Evolutionary conservation across 805 yeast species (phyloP).

Genomic region (Candida suzukii): DNA sequence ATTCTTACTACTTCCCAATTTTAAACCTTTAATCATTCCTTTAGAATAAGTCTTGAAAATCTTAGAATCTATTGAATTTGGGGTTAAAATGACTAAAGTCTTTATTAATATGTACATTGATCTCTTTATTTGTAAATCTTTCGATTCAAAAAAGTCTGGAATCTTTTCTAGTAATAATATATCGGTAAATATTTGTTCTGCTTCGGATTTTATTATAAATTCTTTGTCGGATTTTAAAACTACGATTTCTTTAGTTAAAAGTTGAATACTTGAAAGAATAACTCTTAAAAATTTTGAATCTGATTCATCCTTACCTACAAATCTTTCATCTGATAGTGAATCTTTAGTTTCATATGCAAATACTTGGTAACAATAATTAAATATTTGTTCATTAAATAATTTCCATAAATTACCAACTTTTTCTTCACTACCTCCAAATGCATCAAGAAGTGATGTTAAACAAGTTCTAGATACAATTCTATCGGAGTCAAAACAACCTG

Average conservation of each 20-base stretch:
- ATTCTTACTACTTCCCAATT: constrained; percentile 15
- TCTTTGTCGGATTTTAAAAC: constrained; percentile 1
- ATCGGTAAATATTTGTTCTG: constrained; percentile 16
- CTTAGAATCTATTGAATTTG: constrained; percentile 18
- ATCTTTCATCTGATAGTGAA: constrained; percentile 70
- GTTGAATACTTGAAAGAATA: constrained; percentile 39
- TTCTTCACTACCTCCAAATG: constrained; percentile 51
- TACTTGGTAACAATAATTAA: constrained; percentile 46
- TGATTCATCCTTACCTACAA: constrained; percentile 59
- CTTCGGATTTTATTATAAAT: constrained; percentile 12
- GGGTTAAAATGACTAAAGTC: constrained; percentile 17
- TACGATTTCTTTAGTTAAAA: constrained; percentile 28
- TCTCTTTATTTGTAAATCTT: constrained; percentile 35
- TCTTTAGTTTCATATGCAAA: constrained; percentile 51
- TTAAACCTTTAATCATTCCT: constrained; percentile 36
- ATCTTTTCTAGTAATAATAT: constrained; percentile 35
- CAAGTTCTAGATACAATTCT: constrained; percentile 49
- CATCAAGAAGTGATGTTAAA: constrained; percentile 33
- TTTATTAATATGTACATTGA: constrained; percentile 31
- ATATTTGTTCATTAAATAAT: constrained; percentile 47
- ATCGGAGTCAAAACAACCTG: constrained; percentile 69
- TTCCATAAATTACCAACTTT: constrained; percentile 55
- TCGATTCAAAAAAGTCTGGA: constrained; percentile 34
- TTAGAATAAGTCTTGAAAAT: constrained; percentile 36
- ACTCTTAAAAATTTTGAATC: constrained; percentile 56